Percentiles rank a stretch among this genome's conserved stretches.
Evolutionary conservation across 495 filamentous ascomycete genomes (phyloP).

Genomic region (Neurospora sublineolata): DNA sequence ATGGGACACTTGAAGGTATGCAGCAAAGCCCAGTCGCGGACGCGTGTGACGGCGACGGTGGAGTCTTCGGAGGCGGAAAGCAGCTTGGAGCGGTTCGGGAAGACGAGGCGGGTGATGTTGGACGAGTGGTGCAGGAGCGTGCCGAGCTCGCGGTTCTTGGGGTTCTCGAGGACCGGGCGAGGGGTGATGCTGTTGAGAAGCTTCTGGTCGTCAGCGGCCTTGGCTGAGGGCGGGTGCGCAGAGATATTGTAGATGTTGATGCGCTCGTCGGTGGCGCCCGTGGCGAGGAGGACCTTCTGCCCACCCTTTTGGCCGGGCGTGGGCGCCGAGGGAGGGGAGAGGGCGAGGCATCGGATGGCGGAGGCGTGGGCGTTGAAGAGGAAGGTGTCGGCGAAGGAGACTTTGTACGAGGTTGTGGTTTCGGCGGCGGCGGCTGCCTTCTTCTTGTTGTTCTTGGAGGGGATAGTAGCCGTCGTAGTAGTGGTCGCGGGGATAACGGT

Average conservation of each 20-base stretch:
- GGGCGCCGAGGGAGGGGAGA: conserved; percentile 64
- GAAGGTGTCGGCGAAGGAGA: conserved; percentile 84
- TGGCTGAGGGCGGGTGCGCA: conserved; percentile 46
- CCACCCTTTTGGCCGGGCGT: conserved; percentile 31
- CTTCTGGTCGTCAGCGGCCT: conserved; percentile 32
- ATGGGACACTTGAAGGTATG: conserved; percentile 84
- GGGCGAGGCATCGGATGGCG: conserved; percentile 76
- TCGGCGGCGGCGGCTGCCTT: neutral
- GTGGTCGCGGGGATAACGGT: conserved; percentile 38
- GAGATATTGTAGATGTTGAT: conserved; percentile 92
- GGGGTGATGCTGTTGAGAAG: conserved; percentile 49
- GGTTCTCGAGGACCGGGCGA: conserved; percentile 65
- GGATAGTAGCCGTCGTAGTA: neutral
- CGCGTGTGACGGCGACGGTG: conserved; percentile 72
- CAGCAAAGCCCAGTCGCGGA: conserved; percentile 79
- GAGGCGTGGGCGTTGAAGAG: conserved; percentile 89
- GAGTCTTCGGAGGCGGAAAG: conserved; percentile 77
- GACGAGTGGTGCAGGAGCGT: conserved; percentile 75
- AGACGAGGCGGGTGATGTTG: conserved; percentile 63
- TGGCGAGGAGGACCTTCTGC: conserved; percentile 76
- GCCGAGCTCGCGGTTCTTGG: conserved; percentile 78
- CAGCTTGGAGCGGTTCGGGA: conserved; percentile 80
- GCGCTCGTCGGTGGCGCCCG: conserved; percentile 79
- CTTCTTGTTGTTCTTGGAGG: conserved; percentile 7
- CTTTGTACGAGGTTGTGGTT: conserved; percentile 14